Evolutionary conservation across 2,329 filamentous ascomycete genomes (phyloP), one percentile per base, ranked within the genome.

Genomic region (Apiospora phragmitis): DNA sequence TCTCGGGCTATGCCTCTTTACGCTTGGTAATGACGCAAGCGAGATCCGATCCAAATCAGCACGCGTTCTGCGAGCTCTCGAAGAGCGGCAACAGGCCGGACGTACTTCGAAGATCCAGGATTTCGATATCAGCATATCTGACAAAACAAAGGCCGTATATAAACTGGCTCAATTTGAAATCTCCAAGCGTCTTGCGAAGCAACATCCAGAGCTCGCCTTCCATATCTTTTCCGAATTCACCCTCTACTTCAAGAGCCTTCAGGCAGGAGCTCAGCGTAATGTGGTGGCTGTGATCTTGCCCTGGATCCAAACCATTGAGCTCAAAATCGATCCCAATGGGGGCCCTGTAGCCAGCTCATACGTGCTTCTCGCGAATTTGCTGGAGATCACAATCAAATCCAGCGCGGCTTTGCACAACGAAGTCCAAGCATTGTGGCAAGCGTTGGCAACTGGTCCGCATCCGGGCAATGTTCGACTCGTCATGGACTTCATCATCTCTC

Each of bases 101-200:
- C 85, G 93, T 74, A 96, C 90, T 74, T 97, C 95, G 1, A 97
- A 97, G 78, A 90, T 99, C 8, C 94, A 97, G 79, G 96, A 99
- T 79, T 97, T 98, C 71, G 96, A 99, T 77, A 98, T 99, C 76
- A 98, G 95, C 79, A 96, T 99, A 71, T 97, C 95, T 0, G 97
- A 99, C 82, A 98, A 98, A 82, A 99, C 97, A 0, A 97, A 97
- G 74, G 95, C 95, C 0, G 95, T 99, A 3, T 99, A 98, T 83
- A 99, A 99, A 82, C 86, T 97, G 62, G 96, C 97, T 0, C 96
- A 99, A 78, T 98, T 98, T 74, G 95, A 98, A 79, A 97, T 97
- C 29, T 98, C 96, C 0, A 94, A 95, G 77, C 89, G 95, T 26
- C 87, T 99, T 49, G 93, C 95, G 1, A 94, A 93, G 77, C 93